Base-by-base conservation (phyloP, 2,329 filamentous ascomycete species). In the Neoascochyta sp. region DNA sequence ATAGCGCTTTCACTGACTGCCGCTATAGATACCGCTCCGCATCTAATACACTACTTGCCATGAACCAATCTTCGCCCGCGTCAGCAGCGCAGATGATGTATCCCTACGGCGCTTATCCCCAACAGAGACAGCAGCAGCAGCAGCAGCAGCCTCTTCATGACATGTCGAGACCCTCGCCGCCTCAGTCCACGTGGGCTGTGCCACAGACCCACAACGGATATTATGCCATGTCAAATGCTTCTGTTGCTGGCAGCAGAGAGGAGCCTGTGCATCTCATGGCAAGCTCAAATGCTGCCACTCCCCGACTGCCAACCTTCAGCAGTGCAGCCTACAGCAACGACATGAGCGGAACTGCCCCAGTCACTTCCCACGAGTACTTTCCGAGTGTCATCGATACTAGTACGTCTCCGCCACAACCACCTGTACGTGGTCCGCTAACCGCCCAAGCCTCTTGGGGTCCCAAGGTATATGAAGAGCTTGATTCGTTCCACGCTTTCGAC, bases 401-500 rank as follows among this genome's bases (percentile, higher is more conserved):
- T 64, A 55, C 31, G 57, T 47, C 8, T 9, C 19, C 4, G 12
- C 23, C 14, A 7, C 16, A 12, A 7, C 15, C 21, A 7, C n/a
- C 9, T 15, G 5, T 7, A n/a, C 4, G 12, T 5, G 21, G 19
- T 7, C 24, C 24, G 22, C 49, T 63, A 40, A 62, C 39, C 16
- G 13, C 16, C 9, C 24, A 24, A 64, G 63, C 52, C 50, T 51
- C 55, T 14, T 66, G 63, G 63, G 54, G 52, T 21, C 54, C 60
- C 33, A 66, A 65, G 43, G 53, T 53, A 14, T 63, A 56, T 32
- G 54, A 58, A 39, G 61, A 65, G 36, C 29, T 64, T 19, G 55
- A 62, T 13, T 52, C 58, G 7, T 64, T 64, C 21, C 57, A 57
- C n/a, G 59, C 54, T 8, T 35, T 65, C 32, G 62, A 66, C 38